Percentiles rank a stretch among this genome's conserved stretches.
Conservation (phyloP, 306 rosid species). For the Lablab purpureus region DNA sequence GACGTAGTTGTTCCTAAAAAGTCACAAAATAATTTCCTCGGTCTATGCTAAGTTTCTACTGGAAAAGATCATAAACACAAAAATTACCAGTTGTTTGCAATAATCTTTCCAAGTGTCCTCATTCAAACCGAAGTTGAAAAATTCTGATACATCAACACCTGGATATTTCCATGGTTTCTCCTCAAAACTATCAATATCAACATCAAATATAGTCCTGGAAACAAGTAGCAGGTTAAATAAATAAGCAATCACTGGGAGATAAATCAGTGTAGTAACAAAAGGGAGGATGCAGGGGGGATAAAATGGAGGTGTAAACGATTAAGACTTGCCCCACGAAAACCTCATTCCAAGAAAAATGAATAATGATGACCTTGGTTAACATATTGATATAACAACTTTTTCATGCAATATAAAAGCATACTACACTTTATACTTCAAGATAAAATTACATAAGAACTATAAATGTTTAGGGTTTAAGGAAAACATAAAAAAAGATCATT, state of each 20-base stretch:
- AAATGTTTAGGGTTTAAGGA: background rate
- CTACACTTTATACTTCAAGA: background rate
- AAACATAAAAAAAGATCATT: conserved; percentile 3
- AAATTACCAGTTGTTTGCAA: conserved; percentile 92
- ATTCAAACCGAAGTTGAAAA: conserved; percentile 91
- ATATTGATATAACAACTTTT: background rate
- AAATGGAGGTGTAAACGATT: background rate
- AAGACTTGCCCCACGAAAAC: background rate
- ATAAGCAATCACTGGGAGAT: conserved; percentile 21
- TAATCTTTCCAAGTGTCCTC: conserved; percentile 97
- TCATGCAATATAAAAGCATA: background rate
- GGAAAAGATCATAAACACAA: conserved; percentile 20
- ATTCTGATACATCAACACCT: conserved; percentile 75
- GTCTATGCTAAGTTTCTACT: conserved; percentile 34
- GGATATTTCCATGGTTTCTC: conserved; percentile 97
- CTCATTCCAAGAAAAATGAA: conserved; percentile 4
- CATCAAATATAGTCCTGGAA: conserved; percentile 93
- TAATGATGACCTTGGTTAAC: conserved; percentile 26
- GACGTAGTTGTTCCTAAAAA: conserved; percentile 91
- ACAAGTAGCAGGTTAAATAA: conserved; percentile 42
- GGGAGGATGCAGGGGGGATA: background rate
- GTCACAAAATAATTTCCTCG: conserved; percentile 29
- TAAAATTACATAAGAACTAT: background rate
- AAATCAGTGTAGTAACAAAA: background rate
- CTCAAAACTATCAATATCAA: conserved; percentile 87